Evolutionary conservation across 805 yeast genomes (phyloP), one percentile per base, ranked within the genome.

Genomic region (Candida alai): DNA sequence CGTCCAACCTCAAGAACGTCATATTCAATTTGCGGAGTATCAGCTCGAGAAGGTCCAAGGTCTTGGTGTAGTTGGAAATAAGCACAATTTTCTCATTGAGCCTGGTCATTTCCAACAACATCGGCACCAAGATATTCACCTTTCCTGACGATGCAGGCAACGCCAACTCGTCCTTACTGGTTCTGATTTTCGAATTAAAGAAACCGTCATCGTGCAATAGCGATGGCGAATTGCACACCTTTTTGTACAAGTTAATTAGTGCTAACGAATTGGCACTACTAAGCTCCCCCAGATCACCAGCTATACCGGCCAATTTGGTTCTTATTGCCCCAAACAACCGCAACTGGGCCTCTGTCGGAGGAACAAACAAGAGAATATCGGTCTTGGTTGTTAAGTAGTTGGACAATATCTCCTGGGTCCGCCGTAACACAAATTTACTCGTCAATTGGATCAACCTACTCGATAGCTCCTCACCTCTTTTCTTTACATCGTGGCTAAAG

Each of bases 61-160:
- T 87, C 48, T 84, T 82, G 0, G 97, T 90, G 42, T 79, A 89
- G 42, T 90, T 87, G 0, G 96, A 88, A 1, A 89, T 84, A 17
- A 90, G 57, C 1, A 90, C 96, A 2, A 82, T 76, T 52, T 89
- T 90, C 49, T 90, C 97, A 5, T 56, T 47, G 3, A 49, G 44
- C 2, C 47, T 39, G 2, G 84, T 65, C 2, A 86, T 67, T 28
- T 73, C 72, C 2, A 63, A 53, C 4, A 93, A 43, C 7, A 89
- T 52, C 2, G 74, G 69, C 21, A 77, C 66, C 5, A 90, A 57
- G 0, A 82, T 65, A 27, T 63, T 61, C 17, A 88, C 60, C 51
- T 90, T 90, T 2, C 96, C 95, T 40, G 80, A 63, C 1, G 52
- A 30, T 4, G 37, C 23, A 26, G 30, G 17, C 6, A 28, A 19